Evolutionary conservation across 2,329 filamentous ascomycete species (phyloP), one percentile per base, ranked within the genome.

Genomic region (Phyllosticta citribraziliensis): DNA sequence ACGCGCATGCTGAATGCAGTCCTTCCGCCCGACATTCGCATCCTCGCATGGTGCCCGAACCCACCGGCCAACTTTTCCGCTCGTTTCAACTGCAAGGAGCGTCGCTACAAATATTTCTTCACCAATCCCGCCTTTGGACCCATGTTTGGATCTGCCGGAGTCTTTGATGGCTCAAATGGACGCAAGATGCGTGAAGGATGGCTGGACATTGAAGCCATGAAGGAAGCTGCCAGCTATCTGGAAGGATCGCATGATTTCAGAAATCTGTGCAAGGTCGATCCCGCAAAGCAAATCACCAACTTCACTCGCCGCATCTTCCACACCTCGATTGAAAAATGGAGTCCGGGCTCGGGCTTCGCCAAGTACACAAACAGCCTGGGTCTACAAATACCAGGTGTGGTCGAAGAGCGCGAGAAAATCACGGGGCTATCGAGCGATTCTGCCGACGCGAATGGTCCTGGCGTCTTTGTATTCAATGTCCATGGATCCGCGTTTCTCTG

Each of bases 71-170:
- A 84, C 64, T 99, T 99, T 74, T 91, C 89, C 35, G 94, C 94
- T 4, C 86, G 94, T 51, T 97, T 97, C 80, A 91, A 89, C 59
- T 99, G 94, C 75, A 85, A 88, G 64, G 91, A 97, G 75, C 83
- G 94, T 22, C 87, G 89, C 66, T 99, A 99, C 77, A 86, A 90
- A 62, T 99, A 99, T 76, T 97, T 96, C 79, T 99, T 99, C 78
- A 97, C 94, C 0, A 91, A 97, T 71, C 94, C 94, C 0, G 89
- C 88, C 1, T 96, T 91, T 70, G 78, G 84, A 2, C 91, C 91
- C 0, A 79, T 83, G 4, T 84, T 87, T 0, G 76, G 80, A 1
- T 70, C 79, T 20, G 64, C 81, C 47, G 83, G 82, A 5, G 73
- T 83, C 54, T 75, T 77, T 40, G 69, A 67, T 65, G 67, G 69